Conservation (phyloP, 2,329 filamentous ascomycete species). For the Neocucurbitaria cava region DNA sequence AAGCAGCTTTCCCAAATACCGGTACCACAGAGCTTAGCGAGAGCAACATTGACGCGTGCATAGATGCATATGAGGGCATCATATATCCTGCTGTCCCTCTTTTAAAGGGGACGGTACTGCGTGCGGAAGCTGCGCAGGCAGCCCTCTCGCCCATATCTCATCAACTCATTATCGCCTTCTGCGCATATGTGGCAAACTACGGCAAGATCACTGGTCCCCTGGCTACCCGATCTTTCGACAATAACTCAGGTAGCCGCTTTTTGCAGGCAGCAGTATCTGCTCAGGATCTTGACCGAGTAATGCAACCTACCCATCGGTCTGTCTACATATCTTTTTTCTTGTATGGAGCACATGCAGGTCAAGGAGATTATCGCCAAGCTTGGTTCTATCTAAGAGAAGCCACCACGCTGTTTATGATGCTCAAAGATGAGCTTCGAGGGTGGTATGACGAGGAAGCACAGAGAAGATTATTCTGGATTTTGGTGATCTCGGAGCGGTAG, state of each 20-base stretch:
- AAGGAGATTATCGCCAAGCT: constrained; percentile 76
- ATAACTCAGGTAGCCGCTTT: constrained; percentile 15
- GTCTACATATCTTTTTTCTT: constrained; percentile 80
- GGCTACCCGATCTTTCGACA: neutral
- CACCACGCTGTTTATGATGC: constrained; percentile 64
- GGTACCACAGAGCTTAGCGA: constrained; percentile 1
- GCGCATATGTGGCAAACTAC: constrained; percentile 46
- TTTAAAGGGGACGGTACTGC: constrained; percentile 26
- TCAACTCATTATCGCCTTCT: constrained; percentile 47
- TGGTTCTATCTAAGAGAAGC: constrained; percentile 83
- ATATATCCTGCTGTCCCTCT: constrained; percentile 64
- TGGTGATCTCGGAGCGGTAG: constrained; percentile 37
- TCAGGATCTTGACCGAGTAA: constrained; percentile 23
- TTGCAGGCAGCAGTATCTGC: constrained; percentile 35
- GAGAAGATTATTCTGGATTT: constrained; percentile 31
- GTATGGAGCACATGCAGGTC: constrained; percentile 73
- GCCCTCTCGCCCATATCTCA: constrained; percentile 29
- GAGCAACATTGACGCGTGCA: constrained; percentile 70
- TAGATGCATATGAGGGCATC: constrained; percentile 72
- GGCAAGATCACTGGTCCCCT: constrained; percentile 13
- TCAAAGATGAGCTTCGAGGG: constrained; percentile 8
- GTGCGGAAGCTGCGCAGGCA: constrained; percentile 27
- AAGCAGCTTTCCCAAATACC: neutral
- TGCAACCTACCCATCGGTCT: constrained; percentile 28
- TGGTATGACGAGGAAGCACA: constrained; percentile 21